These are phyloP conservation scores for Hericium coralloides DNA, from an alignment of 768 basidiomycete species.

Conservation along the genomic window DNA sequence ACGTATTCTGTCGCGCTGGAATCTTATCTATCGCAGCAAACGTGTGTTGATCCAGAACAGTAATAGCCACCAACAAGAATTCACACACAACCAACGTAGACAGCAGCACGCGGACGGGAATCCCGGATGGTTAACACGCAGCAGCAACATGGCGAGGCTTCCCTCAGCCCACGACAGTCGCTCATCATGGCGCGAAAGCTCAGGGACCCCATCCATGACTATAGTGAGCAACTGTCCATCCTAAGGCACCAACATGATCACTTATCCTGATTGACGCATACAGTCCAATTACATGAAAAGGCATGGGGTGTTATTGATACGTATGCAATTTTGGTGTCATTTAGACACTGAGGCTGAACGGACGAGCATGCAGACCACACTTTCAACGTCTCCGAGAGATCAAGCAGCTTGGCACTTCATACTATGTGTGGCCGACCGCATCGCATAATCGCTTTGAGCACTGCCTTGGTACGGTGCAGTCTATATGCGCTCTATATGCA, in stretches of 20 bases:
- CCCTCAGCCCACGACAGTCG: too few species aligned
- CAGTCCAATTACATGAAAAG: constrained; percentile 26
- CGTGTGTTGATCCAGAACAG: too few species aligned
- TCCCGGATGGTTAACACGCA: too few species aligned
- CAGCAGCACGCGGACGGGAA: too few species aligned
- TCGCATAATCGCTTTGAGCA: constrained; percentile 82
- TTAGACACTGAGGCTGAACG: neutral
- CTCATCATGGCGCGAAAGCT: neutral
- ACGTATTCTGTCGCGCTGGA: too few species aligned
- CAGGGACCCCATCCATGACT: neutral
- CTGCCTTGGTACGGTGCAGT: constrained; percentile 48
- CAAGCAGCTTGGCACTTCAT: constrained; percentile 74
- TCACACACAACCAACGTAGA: too few species aligned
- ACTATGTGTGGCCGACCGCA: constrained; percentile 69
- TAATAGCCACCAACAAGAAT: too few species aligned
- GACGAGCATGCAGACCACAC: constrained; percentile 37
- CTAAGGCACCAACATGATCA: neutral
- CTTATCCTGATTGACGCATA: neutral
- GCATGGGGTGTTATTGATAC: constrained; percentile 57
- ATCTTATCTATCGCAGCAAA: too few species aligned
- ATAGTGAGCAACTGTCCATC: neutral
- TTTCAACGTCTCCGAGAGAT: constrained; percentile 72
- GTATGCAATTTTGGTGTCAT: constrained; percentile 28
- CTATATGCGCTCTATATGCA: neutral
- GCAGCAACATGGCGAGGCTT: too few species aligned